Evolutionary conservation across 768 basidiomycete species (phyloP), one percentile per base, ranked within the genome.

Genomic region (Suillus sp.): DNA sequence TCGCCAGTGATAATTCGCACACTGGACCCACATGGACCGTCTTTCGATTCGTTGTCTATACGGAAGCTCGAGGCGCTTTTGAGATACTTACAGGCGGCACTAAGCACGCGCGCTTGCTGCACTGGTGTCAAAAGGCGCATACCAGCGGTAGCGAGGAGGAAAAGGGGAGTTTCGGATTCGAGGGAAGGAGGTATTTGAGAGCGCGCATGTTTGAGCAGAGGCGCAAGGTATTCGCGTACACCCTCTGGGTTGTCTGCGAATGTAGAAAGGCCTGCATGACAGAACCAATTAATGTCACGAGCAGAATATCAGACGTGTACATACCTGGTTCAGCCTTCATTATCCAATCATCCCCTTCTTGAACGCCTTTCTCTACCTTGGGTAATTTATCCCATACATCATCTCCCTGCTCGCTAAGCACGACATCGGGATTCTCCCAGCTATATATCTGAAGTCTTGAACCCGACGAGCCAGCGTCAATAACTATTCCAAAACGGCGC

Each of bases 401-500:
- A 27, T 80, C 78, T 62, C 80, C 80, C 56, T 83, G 80, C 63
- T 85, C 81, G 62, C 84, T 80, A 20, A 83, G 80, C 50, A 88
- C 80, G 9, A 81, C 74, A 62, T 85, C 82, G 25, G 96, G 90
- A 74, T 98, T 90, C 66, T 85, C 85, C 97, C 96, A 99, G 74
- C 93, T 95, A 79, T 99, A 99, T 68, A 99, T 94, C 75, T 98
- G 96, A 40, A 98, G 80, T 60, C 97, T 82, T 5, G 96, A 98
- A 34, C 97, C 97, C 27, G 95, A 98, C 74, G 95, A 97, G 65
- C 97, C 97, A 72, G 97, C 97, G 81, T 99, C 97, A 76, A 99
- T 93, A 66, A 99, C 95, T 64, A 99, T 85, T 64, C 93, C 95
- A 77, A 94, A 96, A 69, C 89, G 87, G 68, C 94, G 88, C 61